Evolutionary conservation across 257 asterid species (phyloP), one percentile per base, ranked within the genome.

Genomic region (Przewalskia tangutica): DNA sequence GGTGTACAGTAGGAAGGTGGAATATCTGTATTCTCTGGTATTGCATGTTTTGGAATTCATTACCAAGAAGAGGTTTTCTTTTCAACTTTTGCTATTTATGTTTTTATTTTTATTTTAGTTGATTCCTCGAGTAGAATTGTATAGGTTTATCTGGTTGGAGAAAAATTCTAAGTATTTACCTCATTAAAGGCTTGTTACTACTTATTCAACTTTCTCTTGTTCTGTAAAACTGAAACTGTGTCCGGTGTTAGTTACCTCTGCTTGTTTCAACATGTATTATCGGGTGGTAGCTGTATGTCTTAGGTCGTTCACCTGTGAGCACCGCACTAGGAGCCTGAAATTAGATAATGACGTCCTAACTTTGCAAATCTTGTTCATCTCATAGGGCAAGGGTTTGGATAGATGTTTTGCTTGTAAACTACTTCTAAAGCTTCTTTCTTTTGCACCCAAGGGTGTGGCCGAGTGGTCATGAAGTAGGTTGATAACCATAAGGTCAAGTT

Each of bases 1-100:
- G 89, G 99, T 95, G 87, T 95, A 94, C 58, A 91, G 98, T 85
- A 90, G 97, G 91, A 95, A 95, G 91, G 99, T 95, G 81, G 98
- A 95, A 86, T 95, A 94, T 87, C 75, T 95, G 84, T 89, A 95
- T 89, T 91, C 97, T 55, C 84, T 95, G 92, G 99, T 94, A 77
- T 70, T 95, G 50, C 97, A 91, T 87, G 94, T 97, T 80, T 90
- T 95, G 97, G 92, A 91, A 81, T 95, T 93, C 84, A 86, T 95
- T 87, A 91, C 99, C 70, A 86, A 90, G 88, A 95, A 91, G 88
- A 91, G 99, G 99, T 27, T 27, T 95, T 84, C 20, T 64, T 87
- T 73, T 60, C 79, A 50, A 63, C 56, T 16, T 50, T 18, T 36
- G 34, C 81, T 48, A 17, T 50, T 75, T 50, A 27, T 75, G 36